A percentile compares a stretch with the other conserved stretches of the same genome.
These are phyloP conservation scores for Lathyrus oleraceus DNA, from an alignment of 306 rosid genomes.

Conservation along the genomic window DNA sequence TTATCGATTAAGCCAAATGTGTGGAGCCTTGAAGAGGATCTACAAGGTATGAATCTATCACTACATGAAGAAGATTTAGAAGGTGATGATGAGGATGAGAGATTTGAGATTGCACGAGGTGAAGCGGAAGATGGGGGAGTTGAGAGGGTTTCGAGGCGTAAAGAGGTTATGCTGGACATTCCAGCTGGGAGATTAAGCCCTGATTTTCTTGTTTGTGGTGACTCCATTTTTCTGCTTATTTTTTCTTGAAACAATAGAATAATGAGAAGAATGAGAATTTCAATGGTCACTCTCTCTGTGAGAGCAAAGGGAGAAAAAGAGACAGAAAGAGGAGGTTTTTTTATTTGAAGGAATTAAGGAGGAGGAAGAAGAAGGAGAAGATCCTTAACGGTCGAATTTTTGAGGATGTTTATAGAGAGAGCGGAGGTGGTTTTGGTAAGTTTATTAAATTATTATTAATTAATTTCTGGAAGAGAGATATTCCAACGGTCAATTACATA, in stretches of 20 bases:
- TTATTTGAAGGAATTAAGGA: not conserved
- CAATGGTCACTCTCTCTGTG: not conserved
- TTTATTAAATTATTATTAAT: not conserved
- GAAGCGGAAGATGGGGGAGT: slow-evolving; percentile 37
- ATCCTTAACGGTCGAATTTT: slow-evolving; percentile 24
- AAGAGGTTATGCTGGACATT: slow-evolving; percentile 67
- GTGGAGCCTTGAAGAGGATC: slow-evolving; percentile 92
- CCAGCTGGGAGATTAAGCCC: slow-evolving; percentile 89
- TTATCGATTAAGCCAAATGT: slow-evolving; percentile 79
- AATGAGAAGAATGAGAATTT: not conserved
- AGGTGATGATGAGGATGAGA: slow-evolving; percentile 63
- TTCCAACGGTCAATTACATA: slow-evolving; percentile 31
- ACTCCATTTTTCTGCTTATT: slow-evolving; percentile 55
- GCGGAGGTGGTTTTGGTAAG: slow-evolving; percentile 15
- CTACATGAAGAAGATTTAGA: slow-evolving; percentile 71
- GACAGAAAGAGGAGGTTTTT: not conserved
- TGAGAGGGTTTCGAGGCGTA: slow-evolving; percentile 64
- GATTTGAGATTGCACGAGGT: slow-evolving; percentile 51
- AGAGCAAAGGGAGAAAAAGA: not conserved
- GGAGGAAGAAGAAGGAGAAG: not conserved
- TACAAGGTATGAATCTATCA: slow-evolving; percentile 94
- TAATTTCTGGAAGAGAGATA: not conserved
- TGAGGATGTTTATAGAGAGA: not conserved
- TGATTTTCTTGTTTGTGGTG: slow-evolving; percentile 51
- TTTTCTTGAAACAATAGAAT: not conserved